Evolutionary conservation across 805 yeast species (phyloP), one percentile per base, ranked within the genome.

Genomic region (Kazachstania africana): DNA sequence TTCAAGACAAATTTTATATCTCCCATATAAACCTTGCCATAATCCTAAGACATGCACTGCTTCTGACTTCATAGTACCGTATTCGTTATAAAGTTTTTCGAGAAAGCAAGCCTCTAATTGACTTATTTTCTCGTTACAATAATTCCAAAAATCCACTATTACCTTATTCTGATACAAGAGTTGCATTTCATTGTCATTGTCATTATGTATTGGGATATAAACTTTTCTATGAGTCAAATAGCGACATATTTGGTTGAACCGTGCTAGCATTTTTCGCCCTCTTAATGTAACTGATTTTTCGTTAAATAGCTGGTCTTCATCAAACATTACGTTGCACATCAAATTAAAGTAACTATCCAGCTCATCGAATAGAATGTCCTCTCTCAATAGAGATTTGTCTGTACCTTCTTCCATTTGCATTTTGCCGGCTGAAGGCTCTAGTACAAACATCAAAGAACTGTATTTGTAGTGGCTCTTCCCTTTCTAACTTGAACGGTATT

Each of bases 181-280:
- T 23, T 23, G 31, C 12, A 33, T 13, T 17, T 14, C 26, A 15
- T 21, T 13, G 17, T 17, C 24, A 13, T 32, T 21, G 3, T 16
- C 22, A 6, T 19, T 10, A 19, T 8, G 22, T 8, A 19, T 13
- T 15, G 34, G 32, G 4, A 22, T 21, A 21, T 31, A 38, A 5
- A 34, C 16, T 21, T 36, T 36, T 10, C 28, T 14, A 14, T 34
- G 35, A 18, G 39, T 34, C 21, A 38, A 17, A n/a, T 19, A 17
- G 12, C 37, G 35, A 19, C 38, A 26, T n/a, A 34, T 15, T 13
- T 8, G 14, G 6, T 26, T 20, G 4, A 20, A 16, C 18, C 26
- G 10, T 5, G 18, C 13, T 17, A 17, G 5, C 5, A 25, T 3
- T 8, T 19, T 24, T 12, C 28, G 16, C n/a, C 12, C 8, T 15